Evolutionary conservation across 1,139 yeast genomes (phyloP).

Genomic region (Hansenula anomala): DNA sequence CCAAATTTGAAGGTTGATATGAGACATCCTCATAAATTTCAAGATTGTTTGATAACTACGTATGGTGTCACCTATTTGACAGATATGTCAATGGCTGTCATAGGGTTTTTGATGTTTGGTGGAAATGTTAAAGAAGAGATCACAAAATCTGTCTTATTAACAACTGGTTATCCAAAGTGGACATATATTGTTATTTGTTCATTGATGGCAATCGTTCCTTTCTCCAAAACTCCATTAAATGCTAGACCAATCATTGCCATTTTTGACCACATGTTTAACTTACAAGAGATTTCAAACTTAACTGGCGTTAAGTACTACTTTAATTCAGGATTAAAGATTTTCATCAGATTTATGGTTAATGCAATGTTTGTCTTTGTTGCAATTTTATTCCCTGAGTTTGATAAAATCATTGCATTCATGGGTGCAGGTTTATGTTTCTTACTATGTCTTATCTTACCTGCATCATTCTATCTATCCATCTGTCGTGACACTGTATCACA

Average conservation of each 20-base stretch:
- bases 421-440: slow-evolving; percentile 81
- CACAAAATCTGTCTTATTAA: slow-evolving; percentile 67
- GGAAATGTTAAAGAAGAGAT: slow-evolving; percentile 69
- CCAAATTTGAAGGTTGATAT: slow-evolving; percentile 78
- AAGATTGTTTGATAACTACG: slow-evolving; percentile 44
- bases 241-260: slow-evolving; percentile 85
- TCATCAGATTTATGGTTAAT: slow-evolving; percentile 35
- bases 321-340: slow-evolving; percentile 11
- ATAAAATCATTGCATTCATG: slow-evolving; percentile 73
- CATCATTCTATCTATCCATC: slow-evolving; percentile 60
- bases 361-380: slow-evolving; percentile 45
- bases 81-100: slow-evolving; percentile 70
- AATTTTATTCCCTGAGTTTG: slow-evolving; percentile 68
- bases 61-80: slow-evolving; percentile 66
- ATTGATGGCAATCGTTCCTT: slow-evolving; percentile 74
- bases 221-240: slow-evolving; percentile 83
- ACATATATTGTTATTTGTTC: slow-evolving; percentile 60
- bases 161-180: slow-evolving; percentile 70
- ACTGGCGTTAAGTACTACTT: slow-evolving; percentile 17
- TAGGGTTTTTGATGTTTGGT: slow-evolving; percentile 91
- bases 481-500: slow-evolving; percentile 42
- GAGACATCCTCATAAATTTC: slow-evolving; percentile 65
- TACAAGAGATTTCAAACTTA: slow-evolving; percentile 25
- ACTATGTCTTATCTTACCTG: slow-evolving; percentile 75
- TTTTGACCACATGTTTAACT: slow-evolving; percentile 40